phyloP scores from a whole-genome alignment of 2,329 filamentous ascomycete species.

The Sarocladium oryzae region DNA sequence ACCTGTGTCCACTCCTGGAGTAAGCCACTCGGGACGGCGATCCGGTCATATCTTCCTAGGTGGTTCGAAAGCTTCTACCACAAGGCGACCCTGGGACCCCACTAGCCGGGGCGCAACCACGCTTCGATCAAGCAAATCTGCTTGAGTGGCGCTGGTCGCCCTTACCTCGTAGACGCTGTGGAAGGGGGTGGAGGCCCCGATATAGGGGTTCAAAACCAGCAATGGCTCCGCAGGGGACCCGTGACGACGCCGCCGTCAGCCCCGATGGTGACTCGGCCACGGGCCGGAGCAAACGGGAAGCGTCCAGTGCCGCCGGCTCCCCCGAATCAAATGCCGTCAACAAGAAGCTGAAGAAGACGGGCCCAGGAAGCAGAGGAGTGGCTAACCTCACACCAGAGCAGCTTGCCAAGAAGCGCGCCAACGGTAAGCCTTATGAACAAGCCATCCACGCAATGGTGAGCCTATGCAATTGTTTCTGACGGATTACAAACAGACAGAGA shows the following conservation, averaged over 20 bases:
- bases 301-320: slow-evolving; percentile 1
- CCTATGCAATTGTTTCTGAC: slow-evolving; percentile 7
- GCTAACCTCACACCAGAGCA: slow-evolving; percentile 68
- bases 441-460: background rate
- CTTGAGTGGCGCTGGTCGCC: background rate
- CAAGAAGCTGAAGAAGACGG: slow-evolving; percentile 40
- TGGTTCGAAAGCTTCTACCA: background rate
- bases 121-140: background rate
- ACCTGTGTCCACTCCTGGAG: background rate
- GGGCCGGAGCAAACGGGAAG: slow-evolving; percentile 10
- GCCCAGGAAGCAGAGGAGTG: slow-evolving; percentile 41
- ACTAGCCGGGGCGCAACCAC: background rate
- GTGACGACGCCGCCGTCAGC: slow-evolving; percentile 8
- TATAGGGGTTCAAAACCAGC: background rate
- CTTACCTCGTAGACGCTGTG: background rate
- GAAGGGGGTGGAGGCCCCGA: background rate
- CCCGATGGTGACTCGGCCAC: slow-evolving; percentile 11
- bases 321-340: slow-evolving; percentile 12
- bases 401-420: slow-evolving; percentile 59
- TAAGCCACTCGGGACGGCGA: background rate
- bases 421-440: slow-evolving; percentile 34
- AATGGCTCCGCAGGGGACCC: slow-evolving; percentile 11
- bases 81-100: background rate
- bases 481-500: slow-evolving; percentile 58
- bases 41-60: background rate